Conservation (phyloP, 1,284 basidiomycete genomes). For the Coniferiporia weirii region DNA sequence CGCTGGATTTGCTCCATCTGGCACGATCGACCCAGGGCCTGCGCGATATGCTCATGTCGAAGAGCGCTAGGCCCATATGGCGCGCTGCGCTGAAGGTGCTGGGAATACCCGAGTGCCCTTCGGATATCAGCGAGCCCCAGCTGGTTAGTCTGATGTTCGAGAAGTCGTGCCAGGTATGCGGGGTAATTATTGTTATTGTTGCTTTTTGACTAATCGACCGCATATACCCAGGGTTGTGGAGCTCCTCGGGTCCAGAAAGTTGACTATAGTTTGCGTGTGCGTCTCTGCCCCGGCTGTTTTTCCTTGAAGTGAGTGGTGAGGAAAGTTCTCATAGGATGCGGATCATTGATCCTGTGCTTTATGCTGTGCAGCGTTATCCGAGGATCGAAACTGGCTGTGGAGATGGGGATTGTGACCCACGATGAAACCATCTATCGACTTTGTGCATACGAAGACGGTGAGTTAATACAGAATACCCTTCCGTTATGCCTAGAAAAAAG, state of each 20-base stretch:
- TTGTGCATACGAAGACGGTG: background rate
- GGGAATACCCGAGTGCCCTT: constrained; percentile 11
- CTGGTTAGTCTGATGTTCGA: constrained; percentile 13
- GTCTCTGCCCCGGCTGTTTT: background rate
- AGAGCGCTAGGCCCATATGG: constrained; percentile 12
- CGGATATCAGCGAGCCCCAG: constrained; percentile 12
- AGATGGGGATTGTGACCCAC: background rate
- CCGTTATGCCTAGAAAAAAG: too few relatives aligned
- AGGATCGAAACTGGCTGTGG: background rate
- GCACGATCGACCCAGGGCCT: constrained; percentile 3
- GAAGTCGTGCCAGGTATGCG: constrained; percentile 10
- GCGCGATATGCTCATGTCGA: constrained; percentile 10
- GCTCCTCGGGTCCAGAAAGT: background rate
- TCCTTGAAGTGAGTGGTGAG: background rate
- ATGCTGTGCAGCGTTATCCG: background rate
- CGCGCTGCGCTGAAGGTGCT: background rate
- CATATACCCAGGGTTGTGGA: background rate
- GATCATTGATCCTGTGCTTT: background rate
- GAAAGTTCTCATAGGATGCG: background rate
- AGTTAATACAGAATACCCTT: background rate
- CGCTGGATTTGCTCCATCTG: constrained; percentile 14
- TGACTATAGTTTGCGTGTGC: background rate
- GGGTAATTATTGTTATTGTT: background rate
- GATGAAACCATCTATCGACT: background rate
- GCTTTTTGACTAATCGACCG: background rate